Base-by-base conservation (phyloP, 495 filamentous ascomycete genomes). In the Penicillium alfredii region DNA sequence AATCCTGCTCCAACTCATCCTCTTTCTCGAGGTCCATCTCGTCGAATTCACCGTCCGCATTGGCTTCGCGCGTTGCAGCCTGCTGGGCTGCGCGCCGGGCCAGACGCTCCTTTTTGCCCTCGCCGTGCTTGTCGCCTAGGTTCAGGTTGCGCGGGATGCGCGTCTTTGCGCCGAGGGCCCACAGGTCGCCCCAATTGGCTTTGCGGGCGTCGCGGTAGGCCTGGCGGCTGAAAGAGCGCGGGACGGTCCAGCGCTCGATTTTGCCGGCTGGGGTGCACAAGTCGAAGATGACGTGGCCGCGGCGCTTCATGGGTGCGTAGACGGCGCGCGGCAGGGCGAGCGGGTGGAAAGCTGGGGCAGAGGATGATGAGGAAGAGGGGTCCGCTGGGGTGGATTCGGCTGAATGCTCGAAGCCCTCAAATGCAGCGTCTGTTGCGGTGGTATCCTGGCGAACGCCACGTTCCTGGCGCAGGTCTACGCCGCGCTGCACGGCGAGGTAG, bases 181-280 rank as follows among this genome's bases (percentile, higher is more conserved):
- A 98, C 12, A 96, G 65, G 58, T 98, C 92, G 27, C 93, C 92
- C 92, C 92, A 97, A 23, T 58, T 59, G 0, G 82, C 73, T 58
- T 98, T 98, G 39, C 90, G 78, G 17, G 93, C 93, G 53, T 98
- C 93, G 28, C 80, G 82, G 65, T 85, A 97, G 3, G 86, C 86
- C 45, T 80, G 74, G 38, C 74, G 80, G 43, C 82, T 81, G 60
- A 79, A 93, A 24, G 80, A 86, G 37, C 77, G 79, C 1, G 92
- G 85, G 0, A 98, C 80, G 0, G 81, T 86, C 92, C 92, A 98
- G 26, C 92, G 86, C 63, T 98, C 92, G n/a, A 97, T 78, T 21
- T 70, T 76, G 13, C 82, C 93, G 1, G 71, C 64, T 0, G 93
- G 86, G 0, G 93, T 97, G 68, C 92, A 98, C 6, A 96, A 46